Percentiles rank a stretch among this genome's conserved stretches.
These are phyloP conservation scores for Globisporangium viniferum DNA, from an alignment of 352 stramenopile genomes.

Conservation along the genomic window DNA sequence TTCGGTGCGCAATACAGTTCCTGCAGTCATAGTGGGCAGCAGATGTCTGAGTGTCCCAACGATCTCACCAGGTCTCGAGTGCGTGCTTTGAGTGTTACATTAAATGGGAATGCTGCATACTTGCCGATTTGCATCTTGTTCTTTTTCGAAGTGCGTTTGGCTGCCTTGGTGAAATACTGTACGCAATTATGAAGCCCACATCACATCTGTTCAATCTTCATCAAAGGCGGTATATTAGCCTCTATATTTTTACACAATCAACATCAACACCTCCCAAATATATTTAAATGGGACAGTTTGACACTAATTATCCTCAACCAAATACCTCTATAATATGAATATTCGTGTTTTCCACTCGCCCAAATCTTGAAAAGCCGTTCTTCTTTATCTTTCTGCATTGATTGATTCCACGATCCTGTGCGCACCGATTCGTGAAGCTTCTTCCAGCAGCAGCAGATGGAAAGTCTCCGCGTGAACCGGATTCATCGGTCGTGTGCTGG, in stretches of 20 bases:
- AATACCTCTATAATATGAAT: background rate
- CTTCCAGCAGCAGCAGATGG: background rate
- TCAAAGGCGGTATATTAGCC: no score
- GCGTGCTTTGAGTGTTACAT: background rate
- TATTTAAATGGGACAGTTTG: no score
- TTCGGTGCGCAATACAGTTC: background rate
- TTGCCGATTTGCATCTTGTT: background rate
- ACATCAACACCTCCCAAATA: background rate
- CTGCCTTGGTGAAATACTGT: background rate
- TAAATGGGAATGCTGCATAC: no score
- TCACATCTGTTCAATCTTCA: no score
- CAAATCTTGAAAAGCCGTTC: background rate
- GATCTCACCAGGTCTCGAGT: background rate
- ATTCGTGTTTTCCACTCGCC: background rate
- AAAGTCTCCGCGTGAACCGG: slow-evolving; percentile 1
- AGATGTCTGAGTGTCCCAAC: background rate
- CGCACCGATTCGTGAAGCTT: background rate
- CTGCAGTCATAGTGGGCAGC: background rate
- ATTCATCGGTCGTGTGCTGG: no score
- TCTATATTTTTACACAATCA: background rate
- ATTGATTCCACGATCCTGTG: background rate
- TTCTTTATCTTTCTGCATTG: background rate
- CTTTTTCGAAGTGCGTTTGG: background rate
- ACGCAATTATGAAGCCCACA: background rate
- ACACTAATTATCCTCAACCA: no score